Base-by-base conservation (phyloP, 116 monocot species). In the Phalaenopsis hybrid region DNA sequence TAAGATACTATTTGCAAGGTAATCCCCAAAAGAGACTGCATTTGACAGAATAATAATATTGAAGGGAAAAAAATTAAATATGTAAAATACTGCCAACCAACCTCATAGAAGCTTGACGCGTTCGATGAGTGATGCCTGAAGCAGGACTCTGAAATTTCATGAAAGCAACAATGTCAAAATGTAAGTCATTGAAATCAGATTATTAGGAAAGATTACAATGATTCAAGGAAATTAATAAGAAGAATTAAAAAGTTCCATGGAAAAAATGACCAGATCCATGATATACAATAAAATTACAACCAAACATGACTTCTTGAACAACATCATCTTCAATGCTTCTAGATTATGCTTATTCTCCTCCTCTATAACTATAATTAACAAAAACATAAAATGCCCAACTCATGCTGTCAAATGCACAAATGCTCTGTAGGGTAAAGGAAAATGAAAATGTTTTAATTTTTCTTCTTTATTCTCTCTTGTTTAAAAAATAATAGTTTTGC, bases 31-130 rank as follows among this genome's bases (percentile, higher is more conserved):
- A 16, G 1, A 15, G 33, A 17, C 8, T 45, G 17, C 17, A 18
- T 75, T 75, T 75, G n/a, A 46, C 44, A 75, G 20, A 75, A 75
- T 7, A 75, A 75, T 44, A 44, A 45, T 17, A 45, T 8, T 43
- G 74, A 17, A 5, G 13, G 77, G 85, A 33, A 44, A 55, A 75
- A 57, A 43, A 33, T 45, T 61, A 59, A 48, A 31, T 12, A 73
- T 74, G 51, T 81, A 28, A 28, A 51, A 81, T 78, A 69, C 79
- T 74, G 45, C 15, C 20, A 61, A 81, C 85, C 75, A 68, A 85
- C 88, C 77, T 88, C 78, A 59, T 72, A 67, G 88, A 85, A 45
- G 81, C 23, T 81, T 85, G 85, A 31, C 81, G 52, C 21, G 85
- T 61, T 44, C 79, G 81, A 80, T 83, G 72, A 79, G 79, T 72